Evolutionary conservation across 805 yeast species (phyloP).

Genomic region (Metschnikowia gelsemii): DNA sequence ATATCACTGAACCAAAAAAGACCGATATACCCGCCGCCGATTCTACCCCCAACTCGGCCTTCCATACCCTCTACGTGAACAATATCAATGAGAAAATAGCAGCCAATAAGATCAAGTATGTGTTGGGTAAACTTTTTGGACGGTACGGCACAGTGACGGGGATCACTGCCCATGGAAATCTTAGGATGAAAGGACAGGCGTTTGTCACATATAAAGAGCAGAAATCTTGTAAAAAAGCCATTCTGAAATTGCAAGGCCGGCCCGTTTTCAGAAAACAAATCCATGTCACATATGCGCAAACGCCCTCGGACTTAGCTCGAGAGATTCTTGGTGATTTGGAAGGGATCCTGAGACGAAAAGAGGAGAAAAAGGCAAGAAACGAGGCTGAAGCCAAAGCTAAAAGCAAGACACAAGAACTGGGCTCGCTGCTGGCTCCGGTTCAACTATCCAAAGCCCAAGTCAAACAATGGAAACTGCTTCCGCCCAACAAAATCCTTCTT

Average conservation of each 20-base stretch:
- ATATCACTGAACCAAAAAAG: background rate
- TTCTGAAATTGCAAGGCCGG: conserved; percentile 40
- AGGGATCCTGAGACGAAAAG: conserved; percentile 20
- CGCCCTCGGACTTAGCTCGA: conserved; percentile 43
- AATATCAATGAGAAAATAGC: conserved; percentile 72
- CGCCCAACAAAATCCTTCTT: conserved; percentile 70
- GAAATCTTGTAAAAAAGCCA: conserved; percentile 46
- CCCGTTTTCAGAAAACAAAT: conserved; percentile 50
- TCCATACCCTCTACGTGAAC: conserved; percentile 61
- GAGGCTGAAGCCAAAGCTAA: conserved; percentile 19
- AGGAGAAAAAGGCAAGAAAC: conserved; percentile 25
- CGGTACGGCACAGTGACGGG: conserved; percentile 49
- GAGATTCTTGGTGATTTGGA: conserved; percentile 10
- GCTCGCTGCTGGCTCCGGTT: conserved; percentile 2
- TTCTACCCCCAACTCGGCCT: too few species aligned
- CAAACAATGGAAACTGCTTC: conserved; percentile 32
- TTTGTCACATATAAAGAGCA: conserved; percentile 56
- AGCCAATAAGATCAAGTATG: conserved; percentile 45
- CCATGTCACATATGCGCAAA: conserved; percentile 43
- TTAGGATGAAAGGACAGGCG: conserved; percentile 81
- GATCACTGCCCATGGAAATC: conserved; percentile 56
- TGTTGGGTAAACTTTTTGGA: conserved; percentile 43
- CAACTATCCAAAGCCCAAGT: conserved; percentile 16
- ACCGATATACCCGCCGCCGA: background rate
- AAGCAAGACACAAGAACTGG: conserved; percentile 8